phyloP scores from a whole-genome alignment of 495 filamentous ascomycete genomes.

The Schizothecium vesticola region DNA sequence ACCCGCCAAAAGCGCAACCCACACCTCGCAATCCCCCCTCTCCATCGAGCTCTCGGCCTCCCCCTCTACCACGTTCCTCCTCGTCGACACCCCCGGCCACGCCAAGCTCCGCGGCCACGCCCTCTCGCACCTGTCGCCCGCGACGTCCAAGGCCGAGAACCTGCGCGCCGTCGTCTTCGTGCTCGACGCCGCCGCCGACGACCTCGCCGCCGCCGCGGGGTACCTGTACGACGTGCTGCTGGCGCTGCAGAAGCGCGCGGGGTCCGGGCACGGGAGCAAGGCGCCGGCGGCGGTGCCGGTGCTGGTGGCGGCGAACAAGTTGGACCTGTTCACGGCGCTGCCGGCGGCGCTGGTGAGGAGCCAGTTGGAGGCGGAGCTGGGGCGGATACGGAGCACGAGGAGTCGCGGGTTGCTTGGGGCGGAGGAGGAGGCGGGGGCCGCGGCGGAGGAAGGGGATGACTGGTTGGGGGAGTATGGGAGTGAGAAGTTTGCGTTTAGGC shows the following conservation, averaged over 20 bases:
- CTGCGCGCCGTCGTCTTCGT: conserved; percentile 80
- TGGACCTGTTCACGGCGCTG: conserved; percentile 90
- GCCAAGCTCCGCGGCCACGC: conserved; percentile 74
- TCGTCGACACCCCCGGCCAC: conserved; percentile 90
- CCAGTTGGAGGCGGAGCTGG: conserved; percentile 75
- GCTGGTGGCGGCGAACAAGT: conserved; percentile 86
- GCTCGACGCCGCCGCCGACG: conserved; percentile 72
- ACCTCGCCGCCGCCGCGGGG: conserved; percentile 30
- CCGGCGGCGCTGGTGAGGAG: conserved; percentile 71
- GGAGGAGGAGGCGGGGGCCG: conserved; percentile 46
- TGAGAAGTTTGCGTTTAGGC: conserved; percentile 69
- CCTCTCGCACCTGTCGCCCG: conserved; percentile 53
- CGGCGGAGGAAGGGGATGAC: conserved; percentile 62
- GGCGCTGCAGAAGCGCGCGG: conserved; percentile 65
- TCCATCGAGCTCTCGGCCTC: conserved; percentile 69
- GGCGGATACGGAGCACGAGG: conserved; percentile 68
- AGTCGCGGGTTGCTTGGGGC: conserved; percentile 77
- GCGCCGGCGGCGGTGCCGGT: conserved; percentile 62
- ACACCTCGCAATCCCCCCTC: conserved; percentile 74
- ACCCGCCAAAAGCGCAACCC: conserved; percentile 51
- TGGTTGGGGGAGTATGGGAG: conserved; percentile 77
- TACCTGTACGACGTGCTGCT: conserved; percentile 87
- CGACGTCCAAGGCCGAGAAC: conserved; percentile 58
- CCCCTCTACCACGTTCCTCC: conserved; percentile 60
- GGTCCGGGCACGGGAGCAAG: conserved; percentile 47